Base-by-base conservation (phyloP, 495 filamentous ascomycete genomes). In the Podospora australis region DNA sequence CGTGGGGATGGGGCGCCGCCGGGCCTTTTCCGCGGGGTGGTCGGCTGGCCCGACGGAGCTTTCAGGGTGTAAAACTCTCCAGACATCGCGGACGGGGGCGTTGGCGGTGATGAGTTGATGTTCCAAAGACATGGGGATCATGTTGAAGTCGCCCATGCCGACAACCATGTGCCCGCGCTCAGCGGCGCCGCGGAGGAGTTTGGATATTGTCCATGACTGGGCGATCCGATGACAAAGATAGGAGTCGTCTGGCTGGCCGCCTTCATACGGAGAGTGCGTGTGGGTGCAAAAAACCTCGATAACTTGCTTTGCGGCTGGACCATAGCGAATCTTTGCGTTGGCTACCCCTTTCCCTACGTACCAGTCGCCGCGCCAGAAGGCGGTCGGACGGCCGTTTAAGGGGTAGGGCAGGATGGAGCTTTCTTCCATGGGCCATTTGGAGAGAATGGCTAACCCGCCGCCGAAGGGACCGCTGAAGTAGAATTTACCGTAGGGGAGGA, bases 191-290 rank as follows among this genome's bases (percentile, higher is more conserved):
- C 89, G 83, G 66, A 96, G 84, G 6, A 96, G 70, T 67, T 95
- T 95, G 25, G 90, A 77, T 39, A 97, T 89, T 67, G 97, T 87
- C 92, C 92, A 98, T n/a, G 92, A 85, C 65, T 98, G 92, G 0
- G 92, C 88, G 4, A 84, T 87, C 20, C 90, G 85, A 56, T 97
- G 94, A 63, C 86, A 89, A 19, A 88, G 59, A 62, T 97, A 96
- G 20, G 86, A 89, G 60, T 96, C 89, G 50, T 88, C 65, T 29
- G 70, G 81, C 59, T 88, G 48, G 80, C 35, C 58, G 35, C 73
- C 69, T 60, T 92, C 86, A 62, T 98, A 97, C 2, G 89, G 88
- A 8, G 92, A 86, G 62, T 97, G 92, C 4, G 96, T 76, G 70
- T 84, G 58, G 1, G 92, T 98, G 61, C 87, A 91, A 65, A 98